A percentile compares a stretch with the other conserved stretches of the same genome.
Conservation (phyloP, 2,329 filamentous ascomycete species). For the Diplocarpon rosae region DNA sequence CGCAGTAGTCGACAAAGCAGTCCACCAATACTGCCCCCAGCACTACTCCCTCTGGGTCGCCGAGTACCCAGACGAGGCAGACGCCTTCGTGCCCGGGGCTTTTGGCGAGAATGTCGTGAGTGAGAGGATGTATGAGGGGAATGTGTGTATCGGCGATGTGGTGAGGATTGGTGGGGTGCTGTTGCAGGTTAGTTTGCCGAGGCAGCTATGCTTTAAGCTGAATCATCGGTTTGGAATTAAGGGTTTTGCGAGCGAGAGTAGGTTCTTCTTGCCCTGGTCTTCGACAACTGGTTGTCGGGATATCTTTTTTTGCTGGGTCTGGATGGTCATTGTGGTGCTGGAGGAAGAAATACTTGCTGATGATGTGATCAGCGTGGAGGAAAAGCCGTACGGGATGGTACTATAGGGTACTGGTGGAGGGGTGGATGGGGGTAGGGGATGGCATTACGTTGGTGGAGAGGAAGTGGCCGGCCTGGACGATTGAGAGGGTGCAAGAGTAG, state of each 20-base stretch:
- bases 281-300: too few relatives aligned
- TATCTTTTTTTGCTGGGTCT: too few relatives aligned
- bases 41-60: slow-evolving; percentile 46
- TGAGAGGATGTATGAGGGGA: slow-evolving; percentile 47
- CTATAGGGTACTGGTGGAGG: slow-evolving; percentile 48
- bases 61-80: slow-evolving; percentile 38
- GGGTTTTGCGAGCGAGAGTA: slow-evolving; percentile 38
- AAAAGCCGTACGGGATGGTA: slow-evolving; percentile 54
- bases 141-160: slow-evolving; percentile 54
- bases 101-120: slow-evolving; percentile 57
- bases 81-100: slow-evolving; percentile 43
- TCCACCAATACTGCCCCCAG: slow-evolving; percentile 44
- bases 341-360: too few relatives aligned
- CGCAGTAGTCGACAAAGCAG: slow-evolving; percentile 42
- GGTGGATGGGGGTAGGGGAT: slow-evolving; percentile 44
- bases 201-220: slow-evolving; percentile 57
- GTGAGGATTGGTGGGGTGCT: slow-evolving; percentile 38
- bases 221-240: slow-evolving; percentile 56
- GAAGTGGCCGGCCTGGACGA: slow-evolving; percentile 47
- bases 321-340: too few relatives aligned
- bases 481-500: slow-evolving; percentile 52
- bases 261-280: too few relatives aligned
- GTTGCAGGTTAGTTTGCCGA: slow-evolving; percentile 48
- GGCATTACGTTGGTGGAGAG: slow-evolving; percentile 44
- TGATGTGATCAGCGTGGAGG: slow-evolving; percentile 38